A percentile compares a stretch with the other conserved stretches of the same genome.
These are phyloP conservation scores for Acacia crassicarpa DNA, from an alignment of 306 rosid genomes.

Conservation along the genomic window DNA sequence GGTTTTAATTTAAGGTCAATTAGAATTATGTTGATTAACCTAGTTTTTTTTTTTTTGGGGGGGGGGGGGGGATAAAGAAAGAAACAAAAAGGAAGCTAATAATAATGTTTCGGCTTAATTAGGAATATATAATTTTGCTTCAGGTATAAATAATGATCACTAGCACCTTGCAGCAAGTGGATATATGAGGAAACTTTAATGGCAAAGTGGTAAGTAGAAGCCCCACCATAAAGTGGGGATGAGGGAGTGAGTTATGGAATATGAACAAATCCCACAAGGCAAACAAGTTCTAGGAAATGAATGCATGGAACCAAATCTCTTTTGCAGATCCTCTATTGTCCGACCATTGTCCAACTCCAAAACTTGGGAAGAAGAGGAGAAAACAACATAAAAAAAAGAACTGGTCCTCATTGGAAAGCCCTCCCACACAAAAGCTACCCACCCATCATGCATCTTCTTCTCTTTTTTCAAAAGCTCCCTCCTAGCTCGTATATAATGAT, in stretches of 20 bases:
- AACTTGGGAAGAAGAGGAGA: not conserved
- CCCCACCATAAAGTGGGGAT: constrained; percentile 41
- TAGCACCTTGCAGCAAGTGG: constrained; percentile 50
- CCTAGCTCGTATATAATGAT: not conserved
- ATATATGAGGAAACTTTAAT: constrained; percentile 44
- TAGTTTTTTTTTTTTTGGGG: too few relatives aligned
- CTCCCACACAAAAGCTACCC: constrained; percentile 28
- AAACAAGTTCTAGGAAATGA: constrained; percentile 50
- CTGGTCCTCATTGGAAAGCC: constrained; percentile 36
- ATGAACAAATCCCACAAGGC: constrained; percentile 42
- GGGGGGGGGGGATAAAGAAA: too few relatives aligned
- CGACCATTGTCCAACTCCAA: not conserved
- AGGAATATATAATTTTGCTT: constrained; percentile 25
- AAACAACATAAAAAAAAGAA: not conserved
- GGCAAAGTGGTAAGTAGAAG: constrained; percentile 30
- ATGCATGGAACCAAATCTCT: constrained; percentile 66
- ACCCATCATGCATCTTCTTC: constrained; percentile 7
- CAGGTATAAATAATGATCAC: constrained; percentile 33
- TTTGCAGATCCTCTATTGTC: constrained; percentile 69
- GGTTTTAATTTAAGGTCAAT: not conserved
- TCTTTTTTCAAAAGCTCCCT: not conserved
- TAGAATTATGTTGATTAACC: not conserved
- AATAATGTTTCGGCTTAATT: constrained; percentile 30
- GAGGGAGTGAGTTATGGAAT: constrained; percentile 50
- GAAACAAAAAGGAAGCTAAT: not conserved